These are phyloP conservation scores for Chimonanthus salicifolius DNA, from an alignment of 164 flowering plant genomes.

Conservation along the genomic window DNA sequence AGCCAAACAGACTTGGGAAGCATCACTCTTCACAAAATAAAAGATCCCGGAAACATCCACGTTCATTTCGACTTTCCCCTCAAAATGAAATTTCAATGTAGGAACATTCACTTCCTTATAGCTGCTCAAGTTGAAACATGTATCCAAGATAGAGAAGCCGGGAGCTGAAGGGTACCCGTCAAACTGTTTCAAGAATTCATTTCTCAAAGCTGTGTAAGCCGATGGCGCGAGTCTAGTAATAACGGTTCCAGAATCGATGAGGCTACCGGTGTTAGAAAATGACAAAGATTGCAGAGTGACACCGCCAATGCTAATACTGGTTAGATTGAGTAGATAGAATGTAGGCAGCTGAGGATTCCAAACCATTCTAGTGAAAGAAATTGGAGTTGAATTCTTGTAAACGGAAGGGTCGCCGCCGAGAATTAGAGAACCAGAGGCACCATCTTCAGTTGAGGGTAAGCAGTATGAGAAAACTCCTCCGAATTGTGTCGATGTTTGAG, in stretches of 20 bases:
- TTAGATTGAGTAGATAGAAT: conserved; percentile 65
- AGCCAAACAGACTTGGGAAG: conserved; percentile 84
- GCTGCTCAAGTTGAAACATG: conserved; percentile 64
- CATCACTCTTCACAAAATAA: conserved; percentile 62
- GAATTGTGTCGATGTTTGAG: conserved; percentile 47
- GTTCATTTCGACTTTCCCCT: conserved; percentile 41
- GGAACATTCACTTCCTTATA: conserved; percentile 64
- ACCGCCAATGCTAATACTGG: conserved; percentile 66
- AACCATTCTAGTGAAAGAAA: conserved; percentile 58
- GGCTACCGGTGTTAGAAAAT: conserved; percentile 27
- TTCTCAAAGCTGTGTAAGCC: conserved; percentile 45
- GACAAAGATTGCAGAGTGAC: conserved; percentile 36
- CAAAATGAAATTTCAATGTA: conserved; percentile 48
- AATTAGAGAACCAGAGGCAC: conserved; percentile 58
- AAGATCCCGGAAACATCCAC: conserved; percentile 68
- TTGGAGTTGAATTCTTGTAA: conserved; percentile 49
- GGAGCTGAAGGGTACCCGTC: conserved; percentile 64
- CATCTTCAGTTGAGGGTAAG: conserved; percentile 47
- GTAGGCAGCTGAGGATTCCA: conserved; percentile 42
- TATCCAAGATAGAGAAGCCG: conserved; percentile 61
- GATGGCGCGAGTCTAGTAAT: conserved; percentile 68
- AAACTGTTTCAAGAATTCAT: conserved; percentile 67
- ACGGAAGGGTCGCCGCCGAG: conserved; percentile 44
- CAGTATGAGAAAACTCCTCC: conserved; percentile 86
- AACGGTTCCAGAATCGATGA: conserved; percentile 83